A percentile compares a stretch with the other conserved stretches of the same genome.
Conservation (phyloP, 73 alveolate genomes). For the Paramecium biaurelia region DNA sequence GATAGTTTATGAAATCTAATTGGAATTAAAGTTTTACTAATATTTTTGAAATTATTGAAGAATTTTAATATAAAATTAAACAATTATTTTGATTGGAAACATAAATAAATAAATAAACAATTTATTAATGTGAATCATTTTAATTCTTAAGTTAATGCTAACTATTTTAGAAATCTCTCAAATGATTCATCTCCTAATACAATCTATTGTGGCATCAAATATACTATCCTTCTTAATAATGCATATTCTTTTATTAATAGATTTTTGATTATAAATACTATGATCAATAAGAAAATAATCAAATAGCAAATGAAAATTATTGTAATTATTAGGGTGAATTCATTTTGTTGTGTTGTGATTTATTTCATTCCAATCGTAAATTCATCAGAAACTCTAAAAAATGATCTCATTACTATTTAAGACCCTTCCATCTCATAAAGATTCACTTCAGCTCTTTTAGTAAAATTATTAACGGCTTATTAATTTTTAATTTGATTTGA, state of each 20-base stretch:
- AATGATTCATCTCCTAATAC: not conserved
- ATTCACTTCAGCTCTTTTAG: slow-evolving; percentile 3
- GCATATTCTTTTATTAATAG: not conserved
- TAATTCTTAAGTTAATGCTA: not conserved
- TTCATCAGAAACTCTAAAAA: not conserved
- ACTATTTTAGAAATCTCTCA: not conserved
- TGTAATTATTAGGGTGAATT: not conserved
- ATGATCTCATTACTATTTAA: not conserved
- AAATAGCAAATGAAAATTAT: not conserved
- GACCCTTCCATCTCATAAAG: not conserved
- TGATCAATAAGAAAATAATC: not conserved
- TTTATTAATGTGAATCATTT: not conserved
- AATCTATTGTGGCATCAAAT: not conserved
- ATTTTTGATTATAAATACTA: not conserved
- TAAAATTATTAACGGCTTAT: slow-evolving; percentile 21
- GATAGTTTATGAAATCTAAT: too few species aligned
- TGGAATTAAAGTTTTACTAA: too few species aligned
- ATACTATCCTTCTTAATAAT: not conserved
- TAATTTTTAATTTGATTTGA: not conserved
- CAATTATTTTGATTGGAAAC: not conserved
- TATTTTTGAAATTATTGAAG: not conserved
- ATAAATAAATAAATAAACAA: not conserved
- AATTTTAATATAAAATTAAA: not conserved
- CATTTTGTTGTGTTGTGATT: not conserved
- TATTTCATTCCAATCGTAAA: not conserved